Conservation (phyloP, 441 rosid species). For the Populus tomentosa region DNA sequence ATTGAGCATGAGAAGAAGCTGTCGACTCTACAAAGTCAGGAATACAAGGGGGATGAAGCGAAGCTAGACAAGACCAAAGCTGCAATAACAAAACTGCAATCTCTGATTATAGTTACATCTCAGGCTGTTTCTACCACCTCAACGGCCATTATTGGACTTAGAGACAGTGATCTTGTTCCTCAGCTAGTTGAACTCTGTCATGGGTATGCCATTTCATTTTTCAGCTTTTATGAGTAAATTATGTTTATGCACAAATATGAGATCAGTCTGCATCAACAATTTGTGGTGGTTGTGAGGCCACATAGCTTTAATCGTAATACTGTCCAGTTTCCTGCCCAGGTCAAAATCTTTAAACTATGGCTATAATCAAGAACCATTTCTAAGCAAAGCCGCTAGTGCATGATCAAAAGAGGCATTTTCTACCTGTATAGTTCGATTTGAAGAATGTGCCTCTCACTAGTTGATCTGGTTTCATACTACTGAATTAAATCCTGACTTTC, state of each 20-base stretch:
- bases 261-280: not conserved
- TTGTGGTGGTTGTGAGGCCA: not conserved
- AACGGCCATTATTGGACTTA: constrained; percentile 60
- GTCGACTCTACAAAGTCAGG: constrained; percentile 77
- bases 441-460: not conserved
- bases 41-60: constrained; percentile 75
- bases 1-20: constrained; percentile 87
- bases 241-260: not conserved
- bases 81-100: constrained; percentile 61
- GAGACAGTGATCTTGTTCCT: constrained; percentile 86
- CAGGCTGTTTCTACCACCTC: constrained; percentile 90
- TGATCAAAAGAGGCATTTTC: not conserved
- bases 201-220: constrained; percentile 44
- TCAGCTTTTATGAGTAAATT: not conserved
- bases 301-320: not conserved
- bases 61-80: constrained; percentile 87
- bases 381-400: not conserved
- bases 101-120: constrained; percentile 69
- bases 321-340: not conserved
- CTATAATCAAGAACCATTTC: not conserved
- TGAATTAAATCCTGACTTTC: not conserved
- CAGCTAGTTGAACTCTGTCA: constrained; percentile 84
- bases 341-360: not conserved
- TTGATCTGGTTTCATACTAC: not conserved
- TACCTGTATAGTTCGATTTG: not conserved